Conservation (phyloP, 768 basidiomycete genomes). For the Sarcomyxa edulis region DNA sequence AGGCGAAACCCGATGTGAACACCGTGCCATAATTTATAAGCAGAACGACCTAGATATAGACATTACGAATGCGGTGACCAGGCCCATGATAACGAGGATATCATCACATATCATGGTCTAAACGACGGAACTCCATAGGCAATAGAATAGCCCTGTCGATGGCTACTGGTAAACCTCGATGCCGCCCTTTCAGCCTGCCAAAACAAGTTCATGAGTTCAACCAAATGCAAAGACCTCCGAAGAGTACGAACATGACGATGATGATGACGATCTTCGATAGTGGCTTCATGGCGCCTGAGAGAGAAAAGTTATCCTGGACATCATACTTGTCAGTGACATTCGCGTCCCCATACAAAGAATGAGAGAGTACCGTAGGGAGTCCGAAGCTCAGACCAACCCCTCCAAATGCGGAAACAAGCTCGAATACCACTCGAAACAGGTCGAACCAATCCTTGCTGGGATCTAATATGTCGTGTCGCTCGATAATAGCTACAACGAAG, state of each 20-base stretch:
- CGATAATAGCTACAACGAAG: constrained; percentile 4
- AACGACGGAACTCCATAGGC: no score
- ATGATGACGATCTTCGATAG: constrained; percentile 5
- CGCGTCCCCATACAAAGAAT: neutral
- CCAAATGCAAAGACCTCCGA: no score
- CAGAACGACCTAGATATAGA: neutral
- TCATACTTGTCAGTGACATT: neutral
- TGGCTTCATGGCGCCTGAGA: constrained; percentile 3
- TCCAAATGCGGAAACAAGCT: constrained; percentile 6
- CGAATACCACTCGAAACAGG: constrained; percentile 3
- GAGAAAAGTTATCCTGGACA: constrained; percentile 5
- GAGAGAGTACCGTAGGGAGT: constrained; percentile 1
- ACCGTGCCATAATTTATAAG: no score
- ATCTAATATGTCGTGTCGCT: neutral
- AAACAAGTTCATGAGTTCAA: no score
- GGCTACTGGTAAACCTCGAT: constrained; percentile 3
- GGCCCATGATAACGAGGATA: no score
- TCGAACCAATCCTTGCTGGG: constrained; percentile 5
- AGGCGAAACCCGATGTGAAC: no score
- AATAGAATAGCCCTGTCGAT: constrained; percentile 1
- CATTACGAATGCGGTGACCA: no score
- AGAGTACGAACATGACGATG: constrained; percentile 5
- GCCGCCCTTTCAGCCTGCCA: constrained; percentile 1
- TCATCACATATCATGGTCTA: no score
- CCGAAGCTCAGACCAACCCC: constrained; percentile 5